These are phyloP conservation scores for Kodamaea kaohsiungensis DNA, from an alignment of 805 yeast species.

Conservation along the genomic window DNA sequence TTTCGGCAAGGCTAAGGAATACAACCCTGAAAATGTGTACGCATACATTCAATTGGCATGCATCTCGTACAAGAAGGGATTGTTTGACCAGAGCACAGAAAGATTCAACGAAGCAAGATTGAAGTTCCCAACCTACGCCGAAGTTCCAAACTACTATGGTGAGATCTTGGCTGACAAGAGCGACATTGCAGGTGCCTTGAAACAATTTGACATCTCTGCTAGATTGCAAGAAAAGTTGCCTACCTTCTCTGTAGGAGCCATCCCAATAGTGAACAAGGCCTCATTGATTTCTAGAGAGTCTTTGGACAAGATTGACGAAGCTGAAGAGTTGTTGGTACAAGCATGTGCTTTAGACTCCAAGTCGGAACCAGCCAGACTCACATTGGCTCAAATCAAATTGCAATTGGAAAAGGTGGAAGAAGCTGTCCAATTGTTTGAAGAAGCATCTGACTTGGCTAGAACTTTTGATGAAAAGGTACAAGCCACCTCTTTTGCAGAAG, in stretches of 20 bases:
- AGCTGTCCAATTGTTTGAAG: conserved; percentile 80
- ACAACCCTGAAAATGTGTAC: conserved; percentile 74
- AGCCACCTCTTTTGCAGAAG: conserved; percentile 89
- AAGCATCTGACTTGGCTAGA: conserved; percentile 80
- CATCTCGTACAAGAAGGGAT: conserved; percentile 78
- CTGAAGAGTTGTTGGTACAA: conserved; percentile 63
- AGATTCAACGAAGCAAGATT: conserved; percentile 68
- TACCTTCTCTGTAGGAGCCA: conserved; percentile 77
- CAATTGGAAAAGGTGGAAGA: conserved; percentile 81
- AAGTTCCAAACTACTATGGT: conserved; percentile 93
- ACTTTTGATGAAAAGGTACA: conserved; percentile 83
- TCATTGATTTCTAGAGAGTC: conserved; percentile 61
- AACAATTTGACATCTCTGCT: conserved; percentile 83
- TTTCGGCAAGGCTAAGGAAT: conserved; percentile 73
- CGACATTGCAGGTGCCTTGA: conserved; percentile 68
- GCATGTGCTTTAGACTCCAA: conserved; percentile 86
- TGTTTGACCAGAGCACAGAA: conserved; percentile 58
- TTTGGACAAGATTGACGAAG: conserved; percentile 49
- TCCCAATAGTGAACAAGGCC: conserved; percentile 90
- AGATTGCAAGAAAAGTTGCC: conserved; percentile 74
- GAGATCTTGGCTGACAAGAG: conserved; percentile 86
- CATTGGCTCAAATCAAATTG: conserved; percentile 88
- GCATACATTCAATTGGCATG: conserved; percentile 93
- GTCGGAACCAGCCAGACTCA: conserved; percentile 83
- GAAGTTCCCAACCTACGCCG: conserved; percentile 84